Evolutionary conservation across 768 basidiomycete genomes (phyloP).

Genomic region (Tricholoma bakamatsutake): DNA sequence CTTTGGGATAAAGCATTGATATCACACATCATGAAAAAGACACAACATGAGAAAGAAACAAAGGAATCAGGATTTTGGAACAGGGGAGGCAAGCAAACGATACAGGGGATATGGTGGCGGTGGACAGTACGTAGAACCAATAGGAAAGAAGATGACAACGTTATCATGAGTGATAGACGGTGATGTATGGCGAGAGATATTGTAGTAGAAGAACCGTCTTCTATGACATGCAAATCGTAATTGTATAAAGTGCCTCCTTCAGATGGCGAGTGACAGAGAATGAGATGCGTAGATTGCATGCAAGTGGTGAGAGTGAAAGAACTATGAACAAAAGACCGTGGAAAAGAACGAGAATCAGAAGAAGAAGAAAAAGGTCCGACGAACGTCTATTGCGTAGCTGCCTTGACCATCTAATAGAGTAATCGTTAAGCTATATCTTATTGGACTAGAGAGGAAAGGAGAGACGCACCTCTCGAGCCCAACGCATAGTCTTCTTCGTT

Average conservation of each 20-base stretch:
- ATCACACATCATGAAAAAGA: neutral
- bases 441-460: neutral
- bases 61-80: constrained; percentile 14
- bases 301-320: constrained; percentile 30
- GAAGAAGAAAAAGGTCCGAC: constrained; percentile 13
- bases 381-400: constrained; percentile 62
- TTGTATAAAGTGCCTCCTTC: constrained; percentile 63
- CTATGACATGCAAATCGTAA: constrained; percentile 57
- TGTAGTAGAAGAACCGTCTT: constrained; percentile 27
- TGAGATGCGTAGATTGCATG: constrained; percentile 46
- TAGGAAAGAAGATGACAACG: constrained; percentile 3
- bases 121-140: neutral
- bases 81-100: constrained; percentile 9
- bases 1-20: neutral
- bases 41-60: neutral
- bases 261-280: constrained; percentile 47
- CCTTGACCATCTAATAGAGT: constrained; percentile 63
- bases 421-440: neutral
- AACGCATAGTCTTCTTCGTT: constrained; percentile 85
- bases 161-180: constrained; percentile 7
- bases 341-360: constrained; percentile 13
- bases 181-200: constrained; percentile 4
- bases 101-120: constrained; percentile 11
- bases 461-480: constrained; percentile 81
- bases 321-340: constrained; percentile 21